Percentiles rank a stretch among this genome's conserved stretches.
phyloP scores from a whole-genome alignment of 305 asterid genomes.

The Fraxinus nigra region DNA sequence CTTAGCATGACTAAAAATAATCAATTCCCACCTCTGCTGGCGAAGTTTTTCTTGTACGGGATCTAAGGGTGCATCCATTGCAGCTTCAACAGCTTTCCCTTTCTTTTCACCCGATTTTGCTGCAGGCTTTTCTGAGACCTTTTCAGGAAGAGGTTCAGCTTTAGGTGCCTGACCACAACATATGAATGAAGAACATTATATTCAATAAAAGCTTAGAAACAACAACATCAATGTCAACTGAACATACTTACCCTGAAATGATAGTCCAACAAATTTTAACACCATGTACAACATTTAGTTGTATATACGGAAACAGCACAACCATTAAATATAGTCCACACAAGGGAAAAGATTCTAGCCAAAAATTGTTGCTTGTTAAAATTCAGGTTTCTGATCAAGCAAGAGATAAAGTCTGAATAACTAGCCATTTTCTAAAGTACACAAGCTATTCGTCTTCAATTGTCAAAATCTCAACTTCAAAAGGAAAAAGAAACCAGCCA shows the following conservation, averaged over 20 bases:
- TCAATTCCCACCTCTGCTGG: constrained; percentile 25
- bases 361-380: neutral
- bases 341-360: neutral
- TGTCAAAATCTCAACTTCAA: neutral
- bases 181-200: neutral
- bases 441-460: neutral
- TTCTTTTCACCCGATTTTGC: constrained; percentile 61
- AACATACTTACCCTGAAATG: neutral
- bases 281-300: neutral
- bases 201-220: neutral
- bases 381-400: neutral
- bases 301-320: neutral
- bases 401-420: neutral
- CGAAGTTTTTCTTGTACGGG: constrained; percentile 61
- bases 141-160: constrained; percentile 50
- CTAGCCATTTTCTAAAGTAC: neutral
- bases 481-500: neutral
- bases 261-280: neutral
- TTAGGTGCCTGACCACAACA: constrained; percentile 48
- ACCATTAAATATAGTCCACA: neutral
- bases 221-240: neutral
- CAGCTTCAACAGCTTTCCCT: constrained; percentile 49
- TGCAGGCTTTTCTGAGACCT: constrained; percentile 51
- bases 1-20: neutral
- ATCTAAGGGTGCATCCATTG: constrained; percentile 54